Percentiles rank a stretch among this genome's conserved stretches.
These are phyloP conservation scores for Castanea mollissima DNA, from an alignment of 306 rosid genomes.

Conservation along the genomic window DNA sequence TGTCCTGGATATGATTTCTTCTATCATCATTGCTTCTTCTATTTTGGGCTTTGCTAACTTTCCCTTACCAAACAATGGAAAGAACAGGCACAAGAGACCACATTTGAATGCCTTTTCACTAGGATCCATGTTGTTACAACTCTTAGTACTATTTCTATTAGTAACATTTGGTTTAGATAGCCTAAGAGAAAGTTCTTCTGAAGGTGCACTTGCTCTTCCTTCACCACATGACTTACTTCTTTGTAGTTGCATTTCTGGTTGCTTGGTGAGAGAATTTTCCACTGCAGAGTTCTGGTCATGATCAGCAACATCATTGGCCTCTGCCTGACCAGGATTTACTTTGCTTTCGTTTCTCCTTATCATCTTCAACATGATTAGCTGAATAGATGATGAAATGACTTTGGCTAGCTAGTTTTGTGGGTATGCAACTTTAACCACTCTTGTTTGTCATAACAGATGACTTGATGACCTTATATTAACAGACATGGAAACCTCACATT, in stretches of 20 bases:
- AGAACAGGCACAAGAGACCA: conserved; percentile 59
- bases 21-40: conserved; percentile 19
- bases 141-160: conserved; percentile 15
- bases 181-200: conserved; percentile 59
- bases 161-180: conserved; percentile 31
- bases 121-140: conserved; percentile 15
- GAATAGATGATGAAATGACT: conserved; percentile 45
- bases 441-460: conserved; percentile 28
- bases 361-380: conserved; percentile 27
- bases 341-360: conserved; percentile 36
- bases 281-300: conserved; percentile 19
- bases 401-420: conserved; percentile 44
- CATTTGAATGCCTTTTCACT: conserved; percentile 50
- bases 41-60: conserved; percentile 42
- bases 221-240: conserved; percentile 74
- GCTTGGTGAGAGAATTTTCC: conserved; percentile 3
- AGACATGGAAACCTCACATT: not conserved
- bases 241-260: conserved; percentile 33
- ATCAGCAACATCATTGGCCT: conserved; percentile 3
- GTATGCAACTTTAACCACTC: conserved; percentile 59
- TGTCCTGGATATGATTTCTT: conserved; percentile 53
- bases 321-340: conserved; percentile 25
- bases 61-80: conserved; percentile 57
- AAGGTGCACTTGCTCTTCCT: conserved; percentile 38
- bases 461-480: not conserved